A percentile compares a stretch with the other conserved stretches of the same genome.
phyloP scores from a whole-genome alignment of 2,329 filamentous ascomycete genomes.

The Colletotrichum karsti region DNA sequence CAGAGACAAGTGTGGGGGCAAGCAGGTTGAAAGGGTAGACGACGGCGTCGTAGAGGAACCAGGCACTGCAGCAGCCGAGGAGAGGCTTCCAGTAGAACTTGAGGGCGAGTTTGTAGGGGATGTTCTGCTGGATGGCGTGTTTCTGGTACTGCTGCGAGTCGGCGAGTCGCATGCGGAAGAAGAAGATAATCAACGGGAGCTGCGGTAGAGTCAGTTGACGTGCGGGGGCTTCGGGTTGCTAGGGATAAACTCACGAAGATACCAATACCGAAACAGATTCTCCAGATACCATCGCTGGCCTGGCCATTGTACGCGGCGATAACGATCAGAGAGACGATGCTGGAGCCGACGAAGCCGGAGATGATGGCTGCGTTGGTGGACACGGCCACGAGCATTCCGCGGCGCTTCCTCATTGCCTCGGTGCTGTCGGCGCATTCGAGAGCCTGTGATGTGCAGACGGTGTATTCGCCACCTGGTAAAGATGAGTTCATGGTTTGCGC shows the following conservation, averaged over 20 bases:
- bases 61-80: slow-evolving; percentile 55
- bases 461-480: slow-evolving; percentile 36
- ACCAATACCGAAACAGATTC: slow-evolving; percentile 50
- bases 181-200: slow-evolving; percentile 58
- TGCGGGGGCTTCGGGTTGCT: fast-evolving
- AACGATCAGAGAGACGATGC: slow-evolving; percentile 54
- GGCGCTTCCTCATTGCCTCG: slow-evolving; percentile 32
- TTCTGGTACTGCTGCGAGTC: slow-evolving; percentile 53
- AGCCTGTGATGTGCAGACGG: slow-evolving; percentile 37
- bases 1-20: slow-evolving; percentile 31
- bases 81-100: slow-evolving; percentile 53
- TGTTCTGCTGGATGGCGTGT: slow-evolving; percentile 35
- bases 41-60: slow-evolving; percentile 37
- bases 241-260: slow-evolving; percentile 38
- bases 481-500: too few relatives aligned
- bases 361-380: slow-evolving; percentile 52
- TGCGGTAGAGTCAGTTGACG: background rate
- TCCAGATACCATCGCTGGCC: slow-evolving; percentile 51
- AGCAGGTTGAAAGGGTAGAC: slow-evolving; percentile 33
- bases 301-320: slow-evolving; percentile 44
- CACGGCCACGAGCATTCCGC: slow-evolving; percentile 43
- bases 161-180: slow-evolving; percentile 60
- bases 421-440: slow-evolving; percentile 39
- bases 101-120: slow-evolving; percentile 32
- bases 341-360: slow-evolving; percentile 45